Evolutionary conservation across 202 grass and related monocot species (phyloP).

Genomic region (Panicum hallii): DNA sequence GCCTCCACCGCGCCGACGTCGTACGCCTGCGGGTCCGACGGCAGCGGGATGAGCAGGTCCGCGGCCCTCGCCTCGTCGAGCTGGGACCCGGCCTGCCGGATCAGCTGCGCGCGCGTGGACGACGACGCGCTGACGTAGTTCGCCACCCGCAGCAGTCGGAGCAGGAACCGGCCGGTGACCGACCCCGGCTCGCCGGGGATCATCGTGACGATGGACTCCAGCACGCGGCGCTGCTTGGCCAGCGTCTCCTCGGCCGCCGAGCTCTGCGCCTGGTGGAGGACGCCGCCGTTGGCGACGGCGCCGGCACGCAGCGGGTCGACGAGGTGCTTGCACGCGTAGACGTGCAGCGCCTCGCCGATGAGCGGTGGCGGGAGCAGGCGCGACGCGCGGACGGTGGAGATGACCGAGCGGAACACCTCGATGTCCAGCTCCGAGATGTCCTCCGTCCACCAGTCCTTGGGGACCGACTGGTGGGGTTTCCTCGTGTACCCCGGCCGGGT

Average conservation of each 20-base stretch:
- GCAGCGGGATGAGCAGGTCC: constrained; percentile 76
- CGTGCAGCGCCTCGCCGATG: constrained; percentile 87
- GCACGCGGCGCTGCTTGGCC: constrained; percentile 68
- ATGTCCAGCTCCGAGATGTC: constrained; percentile 88
- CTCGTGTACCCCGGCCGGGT: constrained; percentile 73
- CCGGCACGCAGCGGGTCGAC: constrained; percentile 47
- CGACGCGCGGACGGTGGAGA: constrained; percentile 73
- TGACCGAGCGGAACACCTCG: constrained; percentile 78
- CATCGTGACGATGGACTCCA: constrained; percentile 87
- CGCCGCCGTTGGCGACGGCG: constrained; percentile 11
- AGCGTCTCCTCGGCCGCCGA: constrained; percentile 48
- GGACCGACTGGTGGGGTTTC: constrained; percentile 60
- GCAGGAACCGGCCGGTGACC: constrained; percentile 73
- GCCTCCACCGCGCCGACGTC: constrained; percentile 80
- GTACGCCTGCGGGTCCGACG: constrained; percentile 50
- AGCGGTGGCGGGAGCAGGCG: constrained; percentile 63
- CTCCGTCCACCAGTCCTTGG: constrained; percentile 99
- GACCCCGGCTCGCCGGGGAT: constrained; percentile 64
- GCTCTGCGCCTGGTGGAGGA: constrained; percentile 39
- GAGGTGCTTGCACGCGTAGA: constrained; percentile 85
- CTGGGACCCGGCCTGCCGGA: constrained; percentile 67
- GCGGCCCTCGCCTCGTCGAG: constrained; percentile 65
- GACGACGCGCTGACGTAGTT: constrained; percentile 68
- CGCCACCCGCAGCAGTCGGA: constrained; percentile 74
- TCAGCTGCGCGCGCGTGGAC: constrained; percentile 78